These are phyloP conservation scores for Colletotrichum zoysiae DNA, from an alignment of 2,329 filamentous ascomycete genomes.

Conservation along the genomic window DNA sequence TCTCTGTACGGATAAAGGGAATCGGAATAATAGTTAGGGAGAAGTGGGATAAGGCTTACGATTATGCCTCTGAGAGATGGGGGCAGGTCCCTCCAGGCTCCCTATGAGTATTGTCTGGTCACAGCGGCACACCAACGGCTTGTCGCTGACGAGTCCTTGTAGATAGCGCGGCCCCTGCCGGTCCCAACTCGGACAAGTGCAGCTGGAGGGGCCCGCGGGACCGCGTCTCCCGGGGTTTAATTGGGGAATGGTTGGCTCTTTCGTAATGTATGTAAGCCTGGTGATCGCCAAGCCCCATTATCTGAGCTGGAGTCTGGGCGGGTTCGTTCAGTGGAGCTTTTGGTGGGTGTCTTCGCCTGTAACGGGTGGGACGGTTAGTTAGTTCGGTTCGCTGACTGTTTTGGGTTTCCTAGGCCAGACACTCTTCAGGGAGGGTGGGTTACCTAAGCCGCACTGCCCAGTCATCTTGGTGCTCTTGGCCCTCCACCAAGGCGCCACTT, in stretches of 20 bases:
- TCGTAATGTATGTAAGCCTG: slow-evolving; percentile 25
- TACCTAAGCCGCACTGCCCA: slow-evolving; percentile 40
- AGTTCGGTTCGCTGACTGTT: slow-evolving; percentile 35
- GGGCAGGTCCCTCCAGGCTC: no score
- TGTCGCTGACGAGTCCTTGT: slow-evolving; percentile 33
- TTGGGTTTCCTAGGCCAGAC: slow-evolving; percentile 39
- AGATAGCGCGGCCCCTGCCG: not conserved
- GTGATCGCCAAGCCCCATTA: slow-evolving; percentile 37
- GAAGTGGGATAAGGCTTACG: no score
- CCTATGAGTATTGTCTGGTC: slow-evolving; percentile 29
- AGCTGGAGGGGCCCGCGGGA: slow-evolving; percentile 9
- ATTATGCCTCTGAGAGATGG: no score
- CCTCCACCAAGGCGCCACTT: slow-evolving; percentile 36
- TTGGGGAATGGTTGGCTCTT: slow-evolving; percentile 28
- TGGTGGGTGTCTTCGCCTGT: slow-evolving; percentile 20
- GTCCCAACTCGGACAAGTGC: slow-evolving; percentile 33
- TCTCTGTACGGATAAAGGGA: no score
- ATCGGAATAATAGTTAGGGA: no score
- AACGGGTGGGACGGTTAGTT: slow-evolving; percentile 33
- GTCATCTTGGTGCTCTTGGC: slow-evolving; percentile 29
- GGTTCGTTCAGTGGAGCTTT: slow-evolving; percentile 23
- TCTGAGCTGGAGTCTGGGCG: slow-evolving; percentile 33
- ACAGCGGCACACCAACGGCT: slow-evolving; percentile 19
- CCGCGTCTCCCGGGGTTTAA: slow-evolving; percentile 14
- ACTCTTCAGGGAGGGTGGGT: slow-evolving; percentile 13